phyloP scores from a whole-genome alignment of 2,329 filamentous ascomycete genomes.

The Diaporthe batatas region DNA sequence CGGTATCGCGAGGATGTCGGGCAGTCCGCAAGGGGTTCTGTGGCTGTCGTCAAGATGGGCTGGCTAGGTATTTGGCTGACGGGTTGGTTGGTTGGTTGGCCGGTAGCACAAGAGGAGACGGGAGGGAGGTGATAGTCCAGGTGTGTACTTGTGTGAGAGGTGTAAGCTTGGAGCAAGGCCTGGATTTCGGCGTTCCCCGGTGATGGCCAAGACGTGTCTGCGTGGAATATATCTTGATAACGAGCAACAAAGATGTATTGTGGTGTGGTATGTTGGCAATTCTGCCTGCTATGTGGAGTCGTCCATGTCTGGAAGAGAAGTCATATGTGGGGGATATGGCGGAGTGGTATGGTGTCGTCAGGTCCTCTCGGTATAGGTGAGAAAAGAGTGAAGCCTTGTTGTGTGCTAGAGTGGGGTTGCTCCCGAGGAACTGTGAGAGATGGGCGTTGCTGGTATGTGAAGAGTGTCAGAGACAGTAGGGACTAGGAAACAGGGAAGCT shows the following conservation, averaged over 20 bases:
- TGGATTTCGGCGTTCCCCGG: neutral
- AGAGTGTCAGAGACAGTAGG: neutral
- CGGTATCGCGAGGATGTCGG: conserved; percentile 12
- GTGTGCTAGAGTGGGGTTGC: neutral
- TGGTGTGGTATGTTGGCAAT: neutral
- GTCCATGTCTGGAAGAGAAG: conserved; percentile 1
- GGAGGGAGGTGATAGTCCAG: neutral
- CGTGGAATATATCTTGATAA: neutral
- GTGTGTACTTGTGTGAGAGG: conserved; percentile 2
- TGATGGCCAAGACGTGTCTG: neutral
- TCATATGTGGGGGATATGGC: neutral
- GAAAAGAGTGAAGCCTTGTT: neutral
- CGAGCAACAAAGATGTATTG: conserved; percentile 5
- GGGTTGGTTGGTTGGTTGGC: neutral
- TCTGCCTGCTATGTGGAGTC: neutral
- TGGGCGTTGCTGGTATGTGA: neutral
- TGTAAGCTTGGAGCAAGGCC: neutral
- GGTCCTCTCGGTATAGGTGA: neutral
- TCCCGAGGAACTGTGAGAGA: neutral
- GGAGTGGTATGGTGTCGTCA: neutral
- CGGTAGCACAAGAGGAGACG: neutral
- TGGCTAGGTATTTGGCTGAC: conserved; percentile 8
- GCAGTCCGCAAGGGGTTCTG: conserved; percentile 32
- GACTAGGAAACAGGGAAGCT: conserved; percentile 1
- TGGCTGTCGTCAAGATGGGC: conserved; percentile 17